Evolutionary conservation across 495 filamentous ascomycete species (phyloP).

Genomic region (Neurospora discreta): DNA sequence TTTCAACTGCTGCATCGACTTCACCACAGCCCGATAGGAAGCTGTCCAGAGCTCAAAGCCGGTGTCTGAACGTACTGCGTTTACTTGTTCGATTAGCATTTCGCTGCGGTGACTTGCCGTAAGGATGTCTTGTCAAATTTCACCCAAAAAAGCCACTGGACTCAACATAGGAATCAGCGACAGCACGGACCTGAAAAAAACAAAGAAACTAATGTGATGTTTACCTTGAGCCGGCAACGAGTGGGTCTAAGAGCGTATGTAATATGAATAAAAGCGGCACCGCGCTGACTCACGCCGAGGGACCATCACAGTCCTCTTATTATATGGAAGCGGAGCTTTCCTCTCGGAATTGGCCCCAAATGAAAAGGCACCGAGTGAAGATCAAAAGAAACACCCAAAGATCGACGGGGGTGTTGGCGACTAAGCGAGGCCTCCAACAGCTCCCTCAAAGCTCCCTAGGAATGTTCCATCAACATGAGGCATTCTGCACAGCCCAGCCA

Average conservation of each 20-base stretch:
- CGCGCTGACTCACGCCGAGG: not conserved
- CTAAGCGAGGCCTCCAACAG: not conserved
- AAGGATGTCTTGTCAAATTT: not conserved
- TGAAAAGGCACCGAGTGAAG: not conserved
- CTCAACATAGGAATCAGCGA: not conserved
- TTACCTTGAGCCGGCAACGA: not conserved
- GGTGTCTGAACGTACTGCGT: not conserved
- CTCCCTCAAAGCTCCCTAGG: not conserved
- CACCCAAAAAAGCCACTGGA: not conserved
- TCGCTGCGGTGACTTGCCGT: not conserved
- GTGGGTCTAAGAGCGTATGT: not conserved
- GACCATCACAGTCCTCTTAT: not conserved
- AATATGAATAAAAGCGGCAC: not conserved
- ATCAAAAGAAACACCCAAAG: not conserved
- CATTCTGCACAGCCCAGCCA: not conserved
- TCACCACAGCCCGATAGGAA: not conserved
- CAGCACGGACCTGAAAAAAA: not conserved
- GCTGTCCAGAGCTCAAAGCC: not conserved
- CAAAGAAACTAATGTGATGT: not conserved
- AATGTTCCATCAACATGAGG: not conserved
- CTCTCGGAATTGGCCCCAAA: not conserved
- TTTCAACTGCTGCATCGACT: not conserved
- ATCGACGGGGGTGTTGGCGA: not conserved
- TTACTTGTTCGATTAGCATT: not conserved
- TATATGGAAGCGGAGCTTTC: not conserved